A percentile compares a stretch with the other conserved stretches of the same genome.
These are phyloP conservation scores for Cryptococcus wingfieldii DNA, from an alignment of 1,284 basidiomycete genomes.

Conservation along the genomic window DNA sequence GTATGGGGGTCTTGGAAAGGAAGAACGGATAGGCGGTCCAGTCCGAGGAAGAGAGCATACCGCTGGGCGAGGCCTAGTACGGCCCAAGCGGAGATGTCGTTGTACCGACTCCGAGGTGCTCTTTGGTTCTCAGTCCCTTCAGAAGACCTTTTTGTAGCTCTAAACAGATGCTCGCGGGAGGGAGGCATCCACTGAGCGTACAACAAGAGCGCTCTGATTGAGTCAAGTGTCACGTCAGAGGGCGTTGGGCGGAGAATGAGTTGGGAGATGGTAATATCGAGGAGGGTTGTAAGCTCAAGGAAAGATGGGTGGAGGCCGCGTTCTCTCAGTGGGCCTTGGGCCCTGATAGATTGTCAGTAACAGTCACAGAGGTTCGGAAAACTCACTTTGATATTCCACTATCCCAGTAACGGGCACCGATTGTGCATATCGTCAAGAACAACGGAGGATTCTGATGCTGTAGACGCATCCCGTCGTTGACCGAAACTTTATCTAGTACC, in stretches of 20 bases:
- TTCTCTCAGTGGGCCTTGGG: neutral
- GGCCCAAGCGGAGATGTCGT: slow-evolving; percentile 9
- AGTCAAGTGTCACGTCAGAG: slow-evolving; percentile 5
- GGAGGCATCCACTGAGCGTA: slow-evolving; percentile 10
- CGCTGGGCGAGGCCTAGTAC: slow-evolving; percentile 7
- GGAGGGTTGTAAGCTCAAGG: slow-evolving; percentile 1
- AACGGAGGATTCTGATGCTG: no score
- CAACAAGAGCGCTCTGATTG: slow-evolving; percentile 4
- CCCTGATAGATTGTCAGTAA: neutral
- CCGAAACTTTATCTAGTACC: neutral
- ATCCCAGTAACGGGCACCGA: no score
- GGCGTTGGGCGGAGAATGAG: slow-evolving; percentile 3
- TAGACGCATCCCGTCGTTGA: neutral
- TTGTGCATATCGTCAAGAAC: no score
- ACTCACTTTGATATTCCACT: no score
- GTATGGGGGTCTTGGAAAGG: neutral
- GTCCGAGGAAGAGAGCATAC: slow-evolving; percentile 3
- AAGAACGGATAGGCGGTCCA: neutral
- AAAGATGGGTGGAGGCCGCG: neutral
- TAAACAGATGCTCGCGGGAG: neutral
- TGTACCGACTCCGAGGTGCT: slow-evolving; percentile 2
- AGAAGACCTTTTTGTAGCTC: no score
- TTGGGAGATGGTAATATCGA: slow-evolving; percentile 1
- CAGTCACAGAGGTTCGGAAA: no score
- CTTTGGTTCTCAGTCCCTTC: neutral